These are phyloP conservation scores for Colletotrichum higginsianum DNA, from an alignment of 2,329 filamentous ascomycete species.

Conservation along the genomic window DNA sequence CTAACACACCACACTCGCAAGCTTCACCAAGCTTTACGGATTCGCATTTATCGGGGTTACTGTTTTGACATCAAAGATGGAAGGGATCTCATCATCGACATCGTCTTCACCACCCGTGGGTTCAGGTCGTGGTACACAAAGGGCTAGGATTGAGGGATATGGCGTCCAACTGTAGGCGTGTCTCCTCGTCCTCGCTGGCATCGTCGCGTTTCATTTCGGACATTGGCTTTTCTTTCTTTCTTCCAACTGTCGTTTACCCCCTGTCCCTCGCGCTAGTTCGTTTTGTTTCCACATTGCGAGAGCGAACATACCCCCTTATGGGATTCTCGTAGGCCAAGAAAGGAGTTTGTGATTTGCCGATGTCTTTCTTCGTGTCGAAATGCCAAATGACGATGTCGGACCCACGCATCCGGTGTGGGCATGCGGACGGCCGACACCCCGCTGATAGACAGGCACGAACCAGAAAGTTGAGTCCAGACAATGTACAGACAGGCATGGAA, in stretches of 20 bases:
- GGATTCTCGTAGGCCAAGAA: conserved; percentile 36
- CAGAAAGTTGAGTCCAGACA: background rate
- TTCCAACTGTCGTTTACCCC: background rate
- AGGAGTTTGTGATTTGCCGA: conserved; percentile 34
- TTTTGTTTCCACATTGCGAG: conserved; percentile 10
- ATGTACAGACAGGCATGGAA: background rate
- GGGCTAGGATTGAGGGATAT: conserved; percentile 8
- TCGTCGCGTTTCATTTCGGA: conserved; percentile 16
- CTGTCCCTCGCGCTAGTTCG: background rate
- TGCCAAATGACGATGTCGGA: conserved; percentile 3
- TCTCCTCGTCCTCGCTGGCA: conserved; percentile 5
- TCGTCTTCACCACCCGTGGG: background rate
- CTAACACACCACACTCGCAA: background rate
- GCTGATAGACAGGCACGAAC: conserved; percentile 33
- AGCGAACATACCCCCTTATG: conserved; percentile 38
- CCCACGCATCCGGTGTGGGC: conserved; percentile 5
- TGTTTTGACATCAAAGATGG: conserved; percentile 40
- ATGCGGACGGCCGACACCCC: conserved; percentile 3
- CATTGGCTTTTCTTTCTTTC: background rate
- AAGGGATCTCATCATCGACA: conserved; percentile 29
- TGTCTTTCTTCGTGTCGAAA: background rate
- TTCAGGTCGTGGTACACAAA: conserved; percentile 6
- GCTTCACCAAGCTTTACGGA: conserved; percentile 32
- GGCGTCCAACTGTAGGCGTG: conserved; percentile 10
- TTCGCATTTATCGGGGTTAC: conserved; percentile 38